phyloP scores from a whole-genome alignment of 768 basidiomycete genomes.

The Xerocomellus amylosporus region DNA sequence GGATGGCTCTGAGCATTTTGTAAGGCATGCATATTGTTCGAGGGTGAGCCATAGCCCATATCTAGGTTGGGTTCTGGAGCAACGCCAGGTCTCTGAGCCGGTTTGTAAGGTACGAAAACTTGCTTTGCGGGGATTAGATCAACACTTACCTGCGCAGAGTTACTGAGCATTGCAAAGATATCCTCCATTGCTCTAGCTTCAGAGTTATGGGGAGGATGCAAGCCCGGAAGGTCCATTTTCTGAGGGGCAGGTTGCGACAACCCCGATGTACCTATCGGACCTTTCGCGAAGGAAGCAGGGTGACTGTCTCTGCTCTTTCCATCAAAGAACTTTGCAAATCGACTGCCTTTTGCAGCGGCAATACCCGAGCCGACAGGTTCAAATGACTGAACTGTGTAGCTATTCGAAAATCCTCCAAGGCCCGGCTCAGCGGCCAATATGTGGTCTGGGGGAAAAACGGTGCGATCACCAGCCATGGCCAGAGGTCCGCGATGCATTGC shows the following conservation, averaged over 20 bases:
- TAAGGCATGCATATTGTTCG: conserved; percentile 35
- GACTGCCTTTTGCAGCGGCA: conserved; percentile 66
- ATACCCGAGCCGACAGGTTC: conserved; percentile 42
- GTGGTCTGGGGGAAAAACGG: conserved; percentile 24
- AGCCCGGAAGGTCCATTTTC: conserved; percentile 43
- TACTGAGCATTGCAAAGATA: conserved; percentile 77
- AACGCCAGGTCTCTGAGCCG: conserved; percentile 30
- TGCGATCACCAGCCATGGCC: conserved; percentile 20
- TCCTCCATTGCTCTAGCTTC: conserved; percentile 73
- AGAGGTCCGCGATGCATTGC: conserved; percentile 18
- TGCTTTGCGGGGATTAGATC: background rate
- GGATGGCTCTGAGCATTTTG: conserved; percentile 45
- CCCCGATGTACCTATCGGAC: conserved; percentile 37
- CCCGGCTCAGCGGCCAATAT: conserved; percentile 12
- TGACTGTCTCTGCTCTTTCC: conserved; percentile 54
- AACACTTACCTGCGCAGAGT: conserved; percentile 63
- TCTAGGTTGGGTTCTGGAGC: conserved; percentile 27
- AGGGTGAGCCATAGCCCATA: conserved; percentile 21
- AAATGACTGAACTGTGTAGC: conserved; percentile 16
- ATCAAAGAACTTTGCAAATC: conserved; percentile 87
- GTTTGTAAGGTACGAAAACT: conserved; percentile 8
- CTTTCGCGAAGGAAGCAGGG: conserved; percentile 34
- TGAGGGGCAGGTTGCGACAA: conserved; percentile 48
- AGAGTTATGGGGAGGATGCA: conserved; percentile 37
- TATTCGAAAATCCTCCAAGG: conserved; percentile 18